A percentile compares a stretch with the other conserved stretches of the same genome.
Conservation (phyloP, 768 basidiomycete genomes). For the Sarcomyxa edulis region DNA sequence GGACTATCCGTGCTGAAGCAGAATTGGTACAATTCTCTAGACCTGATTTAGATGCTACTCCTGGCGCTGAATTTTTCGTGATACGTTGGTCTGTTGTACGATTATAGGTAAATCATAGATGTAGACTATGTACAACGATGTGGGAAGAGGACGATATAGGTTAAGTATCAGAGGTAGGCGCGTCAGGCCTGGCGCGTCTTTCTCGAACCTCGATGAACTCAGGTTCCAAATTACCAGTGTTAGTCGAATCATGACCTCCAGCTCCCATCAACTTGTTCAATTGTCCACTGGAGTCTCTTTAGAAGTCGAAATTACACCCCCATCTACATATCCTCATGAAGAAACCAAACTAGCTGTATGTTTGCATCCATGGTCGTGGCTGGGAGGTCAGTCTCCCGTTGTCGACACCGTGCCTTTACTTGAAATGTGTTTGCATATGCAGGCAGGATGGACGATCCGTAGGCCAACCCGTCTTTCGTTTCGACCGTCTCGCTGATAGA, state of each 20-base stretch:
- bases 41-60: too few relatives aligned
- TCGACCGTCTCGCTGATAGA: neutral
- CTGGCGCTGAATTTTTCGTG: too few relatives aligned
- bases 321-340: constrained; percentile 12
- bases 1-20: constrained; percentile 24
- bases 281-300: constrained; percentile 37
- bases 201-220: too few relatives aligned
- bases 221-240: too few relatives aligned
- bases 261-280: neutral
- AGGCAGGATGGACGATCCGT: constrained; percentile 67
- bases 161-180: too few relatives aligned
- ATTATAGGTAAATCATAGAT: too few relatives aligned
- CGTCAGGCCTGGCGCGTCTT: too few relatives aligned
- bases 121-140: too few relatives aligned
- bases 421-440: too few relatives aligned
- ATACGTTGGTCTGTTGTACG: too few relatives aligned
- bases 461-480: constrained; percentile 22
- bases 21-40: constrained; percentile 15
- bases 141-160: too few relatives aligned
- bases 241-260: neutral
- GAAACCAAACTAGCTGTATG: constrained; percentile 56
- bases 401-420: too few relatives aligned
- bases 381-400: constrained; percentile 71
- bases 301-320: constrained; percentile 31
- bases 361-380: constrained; percentile 83